Base-by-base conservation (phyloP, 768 basidiomycete genomes). In the Amanita thiersii region DNA sequence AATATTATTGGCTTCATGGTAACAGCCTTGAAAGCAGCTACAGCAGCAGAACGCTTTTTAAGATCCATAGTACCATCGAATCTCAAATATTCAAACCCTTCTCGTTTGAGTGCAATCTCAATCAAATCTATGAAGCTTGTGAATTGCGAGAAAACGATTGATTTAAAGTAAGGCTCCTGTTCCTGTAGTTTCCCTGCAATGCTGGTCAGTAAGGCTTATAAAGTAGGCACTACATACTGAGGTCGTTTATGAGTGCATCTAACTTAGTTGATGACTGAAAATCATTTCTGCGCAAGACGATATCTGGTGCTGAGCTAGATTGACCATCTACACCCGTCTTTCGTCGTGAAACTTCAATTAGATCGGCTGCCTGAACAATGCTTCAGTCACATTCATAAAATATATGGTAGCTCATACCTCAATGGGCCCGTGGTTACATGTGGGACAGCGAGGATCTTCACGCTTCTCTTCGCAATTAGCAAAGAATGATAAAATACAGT, bases 21-120 rank as follows among this genome's bases (percentile, higher is more conserved):
- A 2, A 75, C 63, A 14, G 70, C 62, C 51, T 79, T 85, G 68
- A 97, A 97, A 47, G 79, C 80, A 31, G 76, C 67, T 28, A 98
- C 70, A 2, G 88, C 84, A 6, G 72, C 72, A 28, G 73, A 77
- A 41, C 89, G 74, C 56, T 83, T 84, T 62, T 83, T 86, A 48
- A 94, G 69, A 51, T 81, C 81, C 87, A 97, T 90, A 0, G 87
- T 78, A 1, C 94, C 94, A 56, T 98, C 94, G 52, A 97, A 90
- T 14, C 94, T 77, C 49, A 78, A 80, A 52, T 77, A 80, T 31
- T 75, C 63, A 47, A 88, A 68, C 1, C 61, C 58, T 52, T 92
- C 86, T 14, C 84, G 77, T 37, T 80, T 69, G 40, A 93, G 63
- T 3, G 72, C 77, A 1, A 64, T 57, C 51, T 88, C 77, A 43